Evolutionary conservation across 2,329 filamentous ascomycete species (phyloP), one percentile per base, ranked within the genome.

Genomic region (Cordyceps javanica): DNA sequence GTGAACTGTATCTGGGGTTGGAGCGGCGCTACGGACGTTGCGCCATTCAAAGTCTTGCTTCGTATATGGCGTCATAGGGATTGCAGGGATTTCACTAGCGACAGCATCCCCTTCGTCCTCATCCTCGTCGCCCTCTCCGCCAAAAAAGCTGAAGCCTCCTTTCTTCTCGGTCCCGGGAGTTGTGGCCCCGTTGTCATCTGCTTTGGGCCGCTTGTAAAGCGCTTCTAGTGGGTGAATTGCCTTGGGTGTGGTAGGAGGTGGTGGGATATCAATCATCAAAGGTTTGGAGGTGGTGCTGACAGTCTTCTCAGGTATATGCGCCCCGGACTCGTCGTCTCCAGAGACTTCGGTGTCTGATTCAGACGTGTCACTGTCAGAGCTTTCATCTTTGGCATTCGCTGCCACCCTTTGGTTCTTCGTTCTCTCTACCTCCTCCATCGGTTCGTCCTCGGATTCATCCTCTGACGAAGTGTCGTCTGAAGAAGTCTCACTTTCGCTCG

Each of bases 1-100:
- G 60, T 91, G 85, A 2, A 91, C 91, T 0, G 94, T 97, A 68
- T 99, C 94, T 0, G 94, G 94, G 0, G 94, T 99, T 0, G 94
- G 94, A 2, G 94, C 94, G 6, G 91, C 91, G 68, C 91, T 97
- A 57, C 94, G 82, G n/a, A 89, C 69, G 52, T 82, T 83, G 61
- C 91, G 82, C 73, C 78, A 84, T 64, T 90, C 87, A 30, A 93
- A 77, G 63, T 97, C 93, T 63, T 86, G 82, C 61, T 86, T 85
- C 0, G 89, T 90, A 69, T 86, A 96, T 0, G 93, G 93, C 0
- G 93, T 97, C 72, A 91, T 84, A 13, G 91, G 92, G 5, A 76
- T 67, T 11, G 81, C 70, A 23, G 60, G 62, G 5, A 61, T 59
- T 5, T 62, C 62, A 6, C 61, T 59, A 16, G 28, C 59, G 25